Evolutionary conservation across 2,329 filamentous ascomycete genomes (phyloP).

Genomic region (Gnomoniopsis smithogilvyi): DNA sequence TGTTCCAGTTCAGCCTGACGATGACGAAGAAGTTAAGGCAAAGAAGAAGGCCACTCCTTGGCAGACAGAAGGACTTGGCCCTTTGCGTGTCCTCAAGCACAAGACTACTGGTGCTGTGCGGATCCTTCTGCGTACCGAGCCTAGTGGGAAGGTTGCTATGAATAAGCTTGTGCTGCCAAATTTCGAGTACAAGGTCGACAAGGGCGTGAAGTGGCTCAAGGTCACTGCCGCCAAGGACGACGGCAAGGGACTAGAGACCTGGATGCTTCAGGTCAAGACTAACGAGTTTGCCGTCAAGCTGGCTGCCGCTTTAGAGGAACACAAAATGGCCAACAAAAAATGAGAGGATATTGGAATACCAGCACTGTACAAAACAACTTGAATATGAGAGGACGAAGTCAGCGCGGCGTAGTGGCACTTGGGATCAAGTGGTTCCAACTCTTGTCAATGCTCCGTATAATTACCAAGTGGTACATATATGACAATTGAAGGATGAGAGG

Average conservation of each 20-base stretch:
- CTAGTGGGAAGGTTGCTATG: conserved; percentile 68
- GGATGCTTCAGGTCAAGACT: conserved; percentile 70
- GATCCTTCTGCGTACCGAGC: conserved; percentile 71
- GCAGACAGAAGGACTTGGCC: conserved; percentile 68
- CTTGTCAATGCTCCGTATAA: conserved; percentile 2
- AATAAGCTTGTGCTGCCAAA: conserved; percentile 64
- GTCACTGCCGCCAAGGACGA: conserved; percentile 54
- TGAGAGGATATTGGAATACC: conserved; percentile 21
- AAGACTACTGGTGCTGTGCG: conserved; percentile 65
- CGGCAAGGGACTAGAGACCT: conserved; percentile 62
- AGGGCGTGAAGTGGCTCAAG: conserved; percentile 56
- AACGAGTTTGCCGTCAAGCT: conserved; percentile 54
- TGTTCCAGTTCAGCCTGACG: conserved; percentile 40
- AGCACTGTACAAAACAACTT: not conserved
- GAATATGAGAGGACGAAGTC: conserved; percentile 1
- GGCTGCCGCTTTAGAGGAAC: conserved; percentile 46
- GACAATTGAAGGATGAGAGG: not conserved
- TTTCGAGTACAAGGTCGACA: conserved; percentile 59
- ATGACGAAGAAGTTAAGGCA: conserved; percentile 38
- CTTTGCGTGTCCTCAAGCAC: conserved; percentile 70
- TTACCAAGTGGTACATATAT: conserved; percentile 15
- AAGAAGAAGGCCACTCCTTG: conserved; percentile 56
- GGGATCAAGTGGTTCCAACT: conserved; percentile 17
- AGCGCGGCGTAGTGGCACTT: conserved; percentile 1
- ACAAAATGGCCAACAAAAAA: conserved; percentile 56